These are phyloP conservation scores for Quercus cerris DNA, from an alignment of 306 rosid species.

Conservation along the genomic window DNA sequence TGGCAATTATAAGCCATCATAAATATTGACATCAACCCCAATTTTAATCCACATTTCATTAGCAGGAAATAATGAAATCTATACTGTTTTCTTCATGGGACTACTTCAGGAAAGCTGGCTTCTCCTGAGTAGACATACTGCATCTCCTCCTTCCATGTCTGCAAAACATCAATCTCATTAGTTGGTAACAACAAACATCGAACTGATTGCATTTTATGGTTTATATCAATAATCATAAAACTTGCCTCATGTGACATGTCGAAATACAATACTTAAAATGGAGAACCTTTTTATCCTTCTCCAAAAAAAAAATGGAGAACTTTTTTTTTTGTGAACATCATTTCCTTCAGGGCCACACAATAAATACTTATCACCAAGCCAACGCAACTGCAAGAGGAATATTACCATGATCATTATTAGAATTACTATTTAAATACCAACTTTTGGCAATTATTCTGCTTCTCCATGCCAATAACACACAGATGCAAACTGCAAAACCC, in stretches of 20 bases:
- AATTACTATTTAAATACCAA: not conserved
- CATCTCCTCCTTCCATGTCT: conserved; percentile 91
- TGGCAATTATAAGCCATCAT: no score
- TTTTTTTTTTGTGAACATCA: conserved; percentile 65
- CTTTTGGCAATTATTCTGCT: not conserved
- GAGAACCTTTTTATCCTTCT: conserved; percentile 49
- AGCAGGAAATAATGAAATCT: not conserved
- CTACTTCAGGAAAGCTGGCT: conserved; percentile 52
- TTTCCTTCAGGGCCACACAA: conserved; percentile 76
- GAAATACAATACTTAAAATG: conserved; percentile 51
- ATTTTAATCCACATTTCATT: not conserved
- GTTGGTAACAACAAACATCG: conserved; percentile 2
- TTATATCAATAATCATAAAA: not conserved
- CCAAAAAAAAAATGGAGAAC: conserved; percentile 35
- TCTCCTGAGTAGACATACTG: conserved; percentile 48
- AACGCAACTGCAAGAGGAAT: conserved; percentile 45
- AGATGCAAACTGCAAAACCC: not conserved
- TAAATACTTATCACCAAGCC: conserved; percentile 72
- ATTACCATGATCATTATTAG: not conserved
- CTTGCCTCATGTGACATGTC: conserved; percentile 56
- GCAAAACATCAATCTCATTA: conserved; percentile 29
- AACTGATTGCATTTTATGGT: conserved; percentile 2
- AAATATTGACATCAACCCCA: not conserved
- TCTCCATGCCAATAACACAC: not conserved
- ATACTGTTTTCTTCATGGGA: conserved; percentile 34